A percentile compares a stretch with the other conserved stretches of the same genome.
Evolutionary conservation across 495 filamentous ascomycete genomes (phyloP).

Genomic region (Cairneyella variabilis): DNA sequence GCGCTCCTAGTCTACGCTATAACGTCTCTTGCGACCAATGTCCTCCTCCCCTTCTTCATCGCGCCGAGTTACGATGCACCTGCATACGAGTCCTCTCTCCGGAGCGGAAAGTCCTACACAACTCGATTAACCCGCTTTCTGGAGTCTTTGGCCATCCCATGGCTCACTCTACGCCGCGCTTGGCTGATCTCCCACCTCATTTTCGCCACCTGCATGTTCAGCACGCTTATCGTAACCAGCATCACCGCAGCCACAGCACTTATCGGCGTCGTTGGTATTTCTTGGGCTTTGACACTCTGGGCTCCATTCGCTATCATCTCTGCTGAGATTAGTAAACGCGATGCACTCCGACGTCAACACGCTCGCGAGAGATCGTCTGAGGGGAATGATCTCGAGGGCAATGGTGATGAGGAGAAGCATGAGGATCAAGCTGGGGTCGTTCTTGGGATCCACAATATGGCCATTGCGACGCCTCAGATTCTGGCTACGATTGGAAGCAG

Average conservation of each 20-base stretch:
- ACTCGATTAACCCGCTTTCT: constrained; percentile 36
- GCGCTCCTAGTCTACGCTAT: constrained; percentile 85
- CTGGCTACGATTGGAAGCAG: constrained; percentile 78
- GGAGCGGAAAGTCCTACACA: constrained; percentile 30
- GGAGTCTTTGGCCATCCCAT: constrained; percentile 62
- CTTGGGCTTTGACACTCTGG: constrained; percentile 88
- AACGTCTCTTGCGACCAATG: constrained; percentile 71
- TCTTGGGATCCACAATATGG: constrained; percentile 88
- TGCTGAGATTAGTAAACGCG: constrained; percentile 76
- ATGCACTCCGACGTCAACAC: constrained; percentile 58
- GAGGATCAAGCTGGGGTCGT: constrained; percentile 81
- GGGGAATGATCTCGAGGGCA: constrained; percentile 8
- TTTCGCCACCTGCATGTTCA: constrained; percentile 73
- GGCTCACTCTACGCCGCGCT: constrained; percentile 78
- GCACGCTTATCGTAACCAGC: constrained; percentile 70
- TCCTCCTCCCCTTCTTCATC: constrained; percentile 78
- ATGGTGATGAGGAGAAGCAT: constrained; percentile 37
- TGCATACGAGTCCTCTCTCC: constrained; percentile 8
- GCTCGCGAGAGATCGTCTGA: not conserved
- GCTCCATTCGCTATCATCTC: constrained; percentile 90
- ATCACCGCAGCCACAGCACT: constrained; percentile 65
- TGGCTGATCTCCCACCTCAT: constrained; percentile 81
- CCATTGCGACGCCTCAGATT: constrained; percentile 82
- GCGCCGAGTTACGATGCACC: constrained; percentile 64
- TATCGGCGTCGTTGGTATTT: constrained; percentile 75